These are phyloP conservation scores for Escallonia herrerae DNA, from an alignment of 129 eudicot genomes.

Conservation along the genomic window DNA sequence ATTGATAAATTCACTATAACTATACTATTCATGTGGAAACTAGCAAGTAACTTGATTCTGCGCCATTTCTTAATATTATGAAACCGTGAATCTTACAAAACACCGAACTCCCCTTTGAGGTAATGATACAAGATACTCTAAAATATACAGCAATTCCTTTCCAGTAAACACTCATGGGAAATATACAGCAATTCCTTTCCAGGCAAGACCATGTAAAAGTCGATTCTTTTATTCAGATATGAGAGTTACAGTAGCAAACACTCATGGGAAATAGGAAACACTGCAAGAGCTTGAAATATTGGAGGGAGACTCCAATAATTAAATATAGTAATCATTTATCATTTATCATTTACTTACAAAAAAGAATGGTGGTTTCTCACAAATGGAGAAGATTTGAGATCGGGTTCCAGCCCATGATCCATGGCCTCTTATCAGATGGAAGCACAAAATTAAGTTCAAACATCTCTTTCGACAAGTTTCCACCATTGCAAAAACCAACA, in stretches of 20 bases:
- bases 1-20: too few relatives aligned
- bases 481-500: constrained; percentile 81
- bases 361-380: constrained; percentile 33
- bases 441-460: constrained; percentile 84
- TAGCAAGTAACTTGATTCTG: too few relatives aligned
- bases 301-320: constrained; percentile 26
- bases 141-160: too few relatives aligned
- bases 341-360: constrained; percentile 40
- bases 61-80: too few relatives aligned
- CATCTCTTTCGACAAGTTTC: constrained; percentile 90
- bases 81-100: too few relatives aligned
- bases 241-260: constrained; percentile 10
- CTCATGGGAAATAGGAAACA: background rate
- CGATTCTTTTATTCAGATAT: background rate
- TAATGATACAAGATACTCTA: too few relatives aligned
- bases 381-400: constrained; percentile 67
- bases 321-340: constrained; percentile 14
- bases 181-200: too few relatives aligned
- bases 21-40: too few relatives aligned
- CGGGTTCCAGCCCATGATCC: constrained; percentile 91
- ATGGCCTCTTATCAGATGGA: constrained; percentile 83
- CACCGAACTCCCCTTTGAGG: too few relatives aligned
- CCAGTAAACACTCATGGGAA: too few relatives aligned
- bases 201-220: background rate
- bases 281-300: constrained; percentile 11